Evolutionary conservation across 768 basidiomycete genomes (phyloP).

Genomic region (Amanita brunnescens): DNA sequence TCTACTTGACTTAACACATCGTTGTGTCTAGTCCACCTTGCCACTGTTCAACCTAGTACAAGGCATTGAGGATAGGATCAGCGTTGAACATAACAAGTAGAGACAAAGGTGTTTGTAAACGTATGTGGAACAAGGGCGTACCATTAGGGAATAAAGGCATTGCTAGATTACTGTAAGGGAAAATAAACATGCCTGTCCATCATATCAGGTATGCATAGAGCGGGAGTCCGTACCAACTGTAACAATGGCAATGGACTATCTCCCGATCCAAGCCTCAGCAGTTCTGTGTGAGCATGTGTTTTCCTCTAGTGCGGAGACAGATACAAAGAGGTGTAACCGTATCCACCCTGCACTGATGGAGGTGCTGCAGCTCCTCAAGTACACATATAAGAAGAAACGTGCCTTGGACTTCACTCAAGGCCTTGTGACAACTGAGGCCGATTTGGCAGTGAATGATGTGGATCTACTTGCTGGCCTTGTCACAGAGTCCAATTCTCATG

Average conservation of each 20-base stretch:
- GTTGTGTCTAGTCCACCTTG: too few relatives aligned
- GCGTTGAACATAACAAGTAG: too few relatives aligned
- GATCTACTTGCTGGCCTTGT: background rate
- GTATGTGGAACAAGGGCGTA: too few relatives aligned
- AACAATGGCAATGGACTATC: slow-evolving; percentile 21
- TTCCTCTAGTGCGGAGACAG: slow-evolving; percentile 23
- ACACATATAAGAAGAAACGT: slow-evolving; percentile 14
- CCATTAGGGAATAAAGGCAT: too few relatives aligned
- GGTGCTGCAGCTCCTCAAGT: slow-evolving; percentile 23
- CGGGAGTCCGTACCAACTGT: too few relatives aligned
- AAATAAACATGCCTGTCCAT: too few relatives aligned
- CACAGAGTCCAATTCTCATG: background rate
- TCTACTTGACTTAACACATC: too few relatives aligned
- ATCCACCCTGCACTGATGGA: slow-evolving; percentile 19
- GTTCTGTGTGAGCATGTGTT: slow-evolving; percentile 25
- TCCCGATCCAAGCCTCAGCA: slow-evolving; percentile 24
- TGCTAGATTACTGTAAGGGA: too few relatives aligned
- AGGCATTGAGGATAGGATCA: too few relatives aligned
- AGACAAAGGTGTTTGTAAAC: too few relatives aligned
- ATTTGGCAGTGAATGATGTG: background rate
- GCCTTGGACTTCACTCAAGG: slow-evolving; percentile 16
- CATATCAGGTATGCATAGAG: too few relatives aligned
- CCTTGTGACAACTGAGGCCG: background rate
- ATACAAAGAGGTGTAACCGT: slow-evolving; percentile 16
- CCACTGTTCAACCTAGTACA: too few relatives aligned